Conservation (phyloP, 1,284 basidiomycete species). For the Coriolopsis trogii region DNA sequence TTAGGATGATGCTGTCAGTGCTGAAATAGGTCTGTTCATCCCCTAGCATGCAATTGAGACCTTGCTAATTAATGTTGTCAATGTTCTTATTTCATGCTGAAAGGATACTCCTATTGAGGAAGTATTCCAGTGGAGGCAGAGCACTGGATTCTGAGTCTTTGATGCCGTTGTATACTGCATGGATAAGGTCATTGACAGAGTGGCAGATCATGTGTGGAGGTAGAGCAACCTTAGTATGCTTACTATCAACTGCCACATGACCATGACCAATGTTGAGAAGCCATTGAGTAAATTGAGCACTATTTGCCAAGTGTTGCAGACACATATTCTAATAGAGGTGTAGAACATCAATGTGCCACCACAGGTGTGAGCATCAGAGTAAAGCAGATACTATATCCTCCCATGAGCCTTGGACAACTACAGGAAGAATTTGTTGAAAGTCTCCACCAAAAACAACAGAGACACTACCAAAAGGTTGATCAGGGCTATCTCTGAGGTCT, state of each 20-base stretch:
- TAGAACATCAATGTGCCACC: slow-evolving; percentile 35
- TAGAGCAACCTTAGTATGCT: slow-evolving; percentile 36
- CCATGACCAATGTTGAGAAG: slow-evolving; percentile 22
- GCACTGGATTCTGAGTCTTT: neutral
- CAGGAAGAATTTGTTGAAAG: slow-evolving; percentile 45
- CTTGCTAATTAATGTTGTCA: slow-evolving; percentile 32
- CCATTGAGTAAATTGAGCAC: slow-evolving; percentile 39
- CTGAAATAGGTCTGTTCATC: slow-evolving; percentile 28
- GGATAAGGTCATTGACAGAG: slow-evolving; percentile 31
- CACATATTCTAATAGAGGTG: slow-evolving; percentile 42
- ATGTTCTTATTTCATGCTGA: slow-evolving; percentile 40
- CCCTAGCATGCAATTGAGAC: slow-evolving; percentile 37
- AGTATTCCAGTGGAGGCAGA: slow-evolving; percentile 36
- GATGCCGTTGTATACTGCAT: slow-evolving; percentile 35
- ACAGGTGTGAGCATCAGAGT: slow-evolving; percentile 39
- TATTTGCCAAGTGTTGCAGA: slow-evolving; percentile 31
- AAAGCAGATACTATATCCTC: slow-evolving; percentile 39
- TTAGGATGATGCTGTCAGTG: slow-evolving; percentile 28
- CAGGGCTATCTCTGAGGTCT: slow-evolving; percentile 33
- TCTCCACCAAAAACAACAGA: slow-evolving; percentile 46
- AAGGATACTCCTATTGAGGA: slow-evolving; percentile 40
- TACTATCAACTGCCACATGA: neutral
- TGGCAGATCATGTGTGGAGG: slow-evolving; percentile 31
- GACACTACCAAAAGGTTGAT: slow-evolving; percentile 44
- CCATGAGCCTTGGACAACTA: slow-evolving; percentile 37